Conservation (phyloP, 768 basidiomycete genomes). For the Russula abietina region DNA sequence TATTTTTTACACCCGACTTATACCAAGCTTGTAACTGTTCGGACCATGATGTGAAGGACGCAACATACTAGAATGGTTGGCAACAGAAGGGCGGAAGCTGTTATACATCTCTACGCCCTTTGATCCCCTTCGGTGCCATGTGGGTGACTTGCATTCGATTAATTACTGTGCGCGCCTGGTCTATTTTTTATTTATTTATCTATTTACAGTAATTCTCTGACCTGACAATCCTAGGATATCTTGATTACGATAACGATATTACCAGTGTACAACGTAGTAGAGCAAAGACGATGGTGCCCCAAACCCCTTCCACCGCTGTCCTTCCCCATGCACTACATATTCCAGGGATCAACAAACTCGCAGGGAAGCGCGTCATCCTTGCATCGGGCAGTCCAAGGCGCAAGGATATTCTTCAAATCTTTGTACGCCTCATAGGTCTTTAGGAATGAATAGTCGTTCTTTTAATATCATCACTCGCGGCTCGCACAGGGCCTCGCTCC, state of each 20-base stretch:
- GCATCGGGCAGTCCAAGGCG: slow-evolving; percentile 85
- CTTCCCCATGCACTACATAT: slow-evolving; percentile 59
- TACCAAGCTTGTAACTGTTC: too few relatives aligned
- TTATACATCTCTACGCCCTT: too few relatives aligned
- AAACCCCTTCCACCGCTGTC: slow-evolving; percentile 31
- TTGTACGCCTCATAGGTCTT: slow-evolving; percentile 45
- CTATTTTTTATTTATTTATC: too few relatives aligned
- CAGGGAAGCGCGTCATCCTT: slow-evolving; percentile 71
- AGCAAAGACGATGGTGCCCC: slow-evolving; percentile 9
- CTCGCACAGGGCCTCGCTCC: slow-evolving; percentile 51
- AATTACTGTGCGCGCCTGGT: too few relatives aligned
- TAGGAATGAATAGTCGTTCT: background rate
- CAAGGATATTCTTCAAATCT: slow-evolving; percentile 71
- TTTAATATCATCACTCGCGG: background rate
- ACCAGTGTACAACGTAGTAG: too few relatives aligned
- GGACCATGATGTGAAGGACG: background rate
- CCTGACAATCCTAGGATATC: too few relatives aligned
- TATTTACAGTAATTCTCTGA: too few relatives aligned
- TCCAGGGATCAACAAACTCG: slow-evolving; percentile 58
- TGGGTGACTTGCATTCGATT: too few relatives aligned
- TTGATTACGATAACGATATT: too few relatives aligned
- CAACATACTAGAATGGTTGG: background rate
- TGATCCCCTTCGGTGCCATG: too few relatives aligned
- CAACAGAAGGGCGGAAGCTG: too few relatives aligned
- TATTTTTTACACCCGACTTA: too few relatives aligned